Conservation (phyloP, 345 rosid genomes). For the Corymbia maculata region DNA sequence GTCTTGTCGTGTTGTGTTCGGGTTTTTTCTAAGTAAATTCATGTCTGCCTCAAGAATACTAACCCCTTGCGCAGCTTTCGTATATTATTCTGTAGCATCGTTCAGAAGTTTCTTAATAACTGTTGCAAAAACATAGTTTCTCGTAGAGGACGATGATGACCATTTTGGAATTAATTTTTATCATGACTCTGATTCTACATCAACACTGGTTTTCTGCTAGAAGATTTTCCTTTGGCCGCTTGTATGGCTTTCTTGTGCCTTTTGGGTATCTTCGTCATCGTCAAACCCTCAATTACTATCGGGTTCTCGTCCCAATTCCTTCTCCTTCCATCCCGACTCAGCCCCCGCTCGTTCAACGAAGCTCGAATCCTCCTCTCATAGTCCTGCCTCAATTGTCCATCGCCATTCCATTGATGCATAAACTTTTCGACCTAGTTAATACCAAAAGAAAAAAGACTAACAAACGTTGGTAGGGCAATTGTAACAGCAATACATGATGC, state of each 20-base stretch:
- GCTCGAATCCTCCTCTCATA: neutral
- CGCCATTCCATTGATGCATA: neutral
- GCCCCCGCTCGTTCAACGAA: neutral
- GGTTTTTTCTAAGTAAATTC: neutral
- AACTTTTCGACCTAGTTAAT: neutral
- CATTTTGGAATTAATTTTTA: neutral
- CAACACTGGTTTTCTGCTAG: neutral
- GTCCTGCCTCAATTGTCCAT: fast-evolving
- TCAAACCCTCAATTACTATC: neutral
- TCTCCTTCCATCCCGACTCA: neutral
- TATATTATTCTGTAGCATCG: neutral
- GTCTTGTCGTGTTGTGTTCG: neutral
- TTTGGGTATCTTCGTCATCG: neutral
- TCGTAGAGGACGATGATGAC: neutral
- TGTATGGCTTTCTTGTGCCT: neutral
- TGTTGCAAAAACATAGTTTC: neutral
- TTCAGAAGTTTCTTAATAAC: neutral
- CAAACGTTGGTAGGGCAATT: neutral
- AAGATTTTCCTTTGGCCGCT: neutral
- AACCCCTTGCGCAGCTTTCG: neutral
- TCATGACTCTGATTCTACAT: neutral
- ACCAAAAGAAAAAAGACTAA: neutral
- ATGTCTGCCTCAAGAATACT: neutral
- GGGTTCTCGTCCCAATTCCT: neutral
- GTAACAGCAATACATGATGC: neutral